Percentiles rank a stretch among this genome's conserved stretches.
Evolutionary conservation across 352 stramenopile species (phyloP).

Genomic region (Globisporangium parvum): DNA sequence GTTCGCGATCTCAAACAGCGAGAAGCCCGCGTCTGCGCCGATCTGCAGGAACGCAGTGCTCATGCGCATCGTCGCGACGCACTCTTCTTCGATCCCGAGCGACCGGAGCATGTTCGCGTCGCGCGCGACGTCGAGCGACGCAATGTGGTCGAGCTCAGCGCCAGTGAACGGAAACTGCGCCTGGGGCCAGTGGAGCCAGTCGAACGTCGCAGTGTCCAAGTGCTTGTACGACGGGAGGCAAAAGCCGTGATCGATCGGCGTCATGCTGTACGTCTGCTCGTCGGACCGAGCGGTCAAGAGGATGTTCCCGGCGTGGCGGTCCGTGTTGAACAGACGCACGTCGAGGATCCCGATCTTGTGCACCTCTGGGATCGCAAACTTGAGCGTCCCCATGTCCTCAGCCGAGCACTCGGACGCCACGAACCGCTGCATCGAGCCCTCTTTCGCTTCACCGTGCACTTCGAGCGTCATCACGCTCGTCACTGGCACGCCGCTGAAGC

Average conservation of each 20-base stretch:
- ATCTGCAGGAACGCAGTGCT: constrained; percentile 71
- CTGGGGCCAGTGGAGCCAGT: constrained; percentile 87
- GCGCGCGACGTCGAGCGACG: constrained; percentile 43
- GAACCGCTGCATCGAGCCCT: constrained; percentile 84
- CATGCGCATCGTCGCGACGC: constrained; percentile 76
- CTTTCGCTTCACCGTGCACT: constrained; percentile 60
- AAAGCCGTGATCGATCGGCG: constrained; percentile 87
- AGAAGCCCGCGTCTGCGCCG: constrained; percentile 73
- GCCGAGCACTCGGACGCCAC: constrained; percentile 76
- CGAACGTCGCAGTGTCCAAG: constrained; percentile 74
- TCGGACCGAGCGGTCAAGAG: constrained; percentile 45
- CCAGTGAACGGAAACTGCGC: constrained; percentile 83
- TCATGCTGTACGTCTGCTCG: constrained; percentile 78
- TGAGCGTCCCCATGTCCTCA: constrained; percentile 85
- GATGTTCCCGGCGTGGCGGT: constrained; percentile 86
- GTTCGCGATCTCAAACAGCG: constrained; percentile 79
- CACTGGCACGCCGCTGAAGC: constrained; percentile 79
- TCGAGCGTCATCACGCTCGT: constrained; percentile 72
- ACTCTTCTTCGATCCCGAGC: constrained; percentile 76
- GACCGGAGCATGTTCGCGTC: constrained; percentile 60
- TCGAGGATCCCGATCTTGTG: constrained; percentile 89
- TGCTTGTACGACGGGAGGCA: constrained; percentile 80
- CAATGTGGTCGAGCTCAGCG: constrained; percentile 71
- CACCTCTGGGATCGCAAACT: constrained; percentile 79
- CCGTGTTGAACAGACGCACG: constrained; percentile 86